These are phyloP conservation scores for Smallanthus sonchifolius DNA, from an alignment of 129 eudicot species.

Conservation along the genomic window DNA sequence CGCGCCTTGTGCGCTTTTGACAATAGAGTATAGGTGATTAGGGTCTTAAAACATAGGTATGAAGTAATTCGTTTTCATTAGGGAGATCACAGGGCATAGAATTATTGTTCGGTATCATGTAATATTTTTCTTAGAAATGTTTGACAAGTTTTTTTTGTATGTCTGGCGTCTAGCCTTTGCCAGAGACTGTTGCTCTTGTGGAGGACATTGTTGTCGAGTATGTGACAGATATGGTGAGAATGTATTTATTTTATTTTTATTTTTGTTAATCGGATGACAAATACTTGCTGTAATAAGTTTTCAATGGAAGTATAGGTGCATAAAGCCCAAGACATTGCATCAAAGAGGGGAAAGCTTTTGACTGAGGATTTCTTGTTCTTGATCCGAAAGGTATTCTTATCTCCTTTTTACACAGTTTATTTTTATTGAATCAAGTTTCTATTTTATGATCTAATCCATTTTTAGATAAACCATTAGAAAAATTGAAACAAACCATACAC, in stretches of 20 bases:
- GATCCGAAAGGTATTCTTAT: slow-evolving; percentile 67
- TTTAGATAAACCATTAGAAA: not conserved
- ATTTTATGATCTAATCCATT: not conserved
- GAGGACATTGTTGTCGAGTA: slow-evolving; percentile 98
- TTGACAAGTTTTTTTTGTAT: not conserved
- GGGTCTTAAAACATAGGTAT: not conserved
- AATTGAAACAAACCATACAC: not conserved
- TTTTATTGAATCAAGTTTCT: not conserved
- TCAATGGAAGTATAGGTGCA: slow-evolving; percentile 53
- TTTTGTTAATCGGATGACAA: not conserved
- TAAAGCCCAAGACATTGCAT: slow-evolving; percentile 91
- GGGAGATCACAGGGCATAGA: not conserved
- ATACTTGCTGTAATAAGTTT: not conserved
- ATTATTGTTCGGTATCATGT: not conserved
- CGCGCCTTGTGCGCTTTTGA: too few relatives aligned
- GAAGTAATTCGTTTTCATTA: not conserved
- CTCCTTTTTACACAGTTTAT: not conserved
- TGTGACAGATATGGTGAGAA: slow-evolving; percentile 83
- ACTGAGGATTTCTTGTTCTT: slow-evolving; percentile 89
- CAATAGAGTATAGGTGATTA: not conserved
- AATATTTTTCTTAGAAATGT: not conserved
- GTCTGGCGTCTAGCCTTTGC: slow-evolving; percentile 90
- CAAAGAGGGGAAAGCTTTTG: slow-evolving; percentile 94
- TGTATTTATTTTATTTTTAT: not conserved
- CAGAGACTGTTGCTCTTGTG: slow-evolving; percentile 88